Percentiles rank a stretch among this genome's conserved stretches.
These are phyloP conservation scores for Hordeum vulgare DNA, from an alignment of 176 grass and related monocot genomes.

Conservation along the genomic window MorexV3_pseudomolecules_assembly NC_058520.1:111298254-111298753, in stretches of 20 bases:
- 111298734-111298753: conserved; percentile 64
- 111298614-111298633: background rate
- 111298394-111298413: too few species aligned
- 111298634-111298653: background rate
- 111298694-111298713: conserved; percentile 82
- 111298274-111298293: too few species aligned
- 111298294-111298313: too few species aligned
- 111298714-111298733: conserved; percentile 62
- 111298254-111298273: too few species aligned
- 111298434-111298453: background rate
- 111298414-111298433: too few species aligned
- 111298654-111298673: conserved; percentile 8
- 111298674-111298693: conserved; percentile 37
- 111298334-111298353: too few species aligned
- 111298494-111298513: background rate
- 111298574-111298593: background rate
- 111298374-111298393: too few species aligned
- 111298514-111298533: conserved; percentile 8
- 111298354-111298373: too few species aligned
- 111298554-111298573: background rate
- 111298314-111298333: too few species aligned
- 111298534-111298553: background rate
- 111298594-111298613: background rate
- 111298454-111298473: background rate
- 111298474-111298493: background rate